A percentile compares a stretch with the other conserved stretches of the same genome.
phyloP scores from a whole-genome alignment of 352 stramenopile genomes.

The Phytophthora ohioensis region DNA sequence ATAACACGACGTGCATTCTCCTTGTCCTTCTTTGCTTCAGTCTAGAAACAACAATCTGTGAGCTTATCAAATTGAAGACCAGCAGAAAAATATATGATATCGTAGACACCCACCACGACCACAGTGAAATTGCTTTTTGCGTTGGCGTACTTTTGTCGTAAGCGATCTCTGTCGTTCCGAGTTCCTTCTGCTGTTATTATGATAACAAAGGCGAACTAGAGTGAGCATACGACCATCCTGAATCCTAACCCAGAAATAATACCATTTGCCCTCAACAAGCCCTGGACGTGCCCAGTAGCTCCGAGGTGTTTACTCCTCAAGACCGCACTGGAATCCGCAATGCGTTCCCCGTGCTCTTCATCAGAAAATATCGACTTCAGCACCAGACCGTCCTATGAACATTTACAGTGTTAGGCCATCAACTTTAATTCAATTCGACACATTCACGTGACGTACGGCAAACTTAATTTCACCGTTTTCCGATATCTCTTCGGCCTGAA shows the following conservation, averaged over 20 bases:
- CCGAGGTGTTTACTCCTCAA: constrained; percentile 18
- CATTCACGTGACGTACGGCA: constrained; percentile 44
- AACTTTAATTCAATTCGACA: background rate
- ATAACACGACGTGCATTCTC: constrained; percentile 63
- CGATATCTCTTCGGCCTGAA: constrained; percentile 82
- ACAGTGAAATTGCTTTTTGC: constrained; percentile 82
- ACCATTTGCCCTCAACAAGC: constrained; percentile 37
- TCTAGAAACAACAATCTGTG: constrained; percentile 40
- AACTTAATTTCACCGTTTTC: constrained; percentile 87
- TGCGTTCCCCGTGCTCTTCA: constrained; percentile 13
- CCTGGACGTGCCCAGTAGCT: constrained; percentile 18
- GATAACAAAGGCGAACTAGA: background rate
- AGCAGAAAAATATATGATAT: background rate
- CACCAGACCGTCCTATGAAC: constrained; percentile 69
- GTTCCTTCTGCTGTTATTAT: constrained; percentile 45
- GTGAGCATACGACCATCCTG: background rate
- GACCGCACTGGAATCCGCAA: constrained; percentile 4
- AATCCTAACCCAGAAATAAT: background rate
- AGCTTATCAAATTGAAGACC: background rate
- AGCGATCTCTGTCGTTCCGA: constrained; percentile 68
- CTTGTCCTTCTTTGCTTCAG: constrained; percentile 78
- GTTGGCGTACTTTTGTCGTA: constrained; percentile 83
- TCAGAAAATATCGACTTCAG: constrained; percentile 70
- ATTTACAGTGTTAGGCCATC: background rate
- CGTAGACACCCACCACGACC: constrained; percentile 54